Evolutionary conservation across 1,284 basidiomycete genomes (phyloP), one percentile per base, ranked within the genome.

Genomic region (Filobasidium uniguttulatum): DNA sequence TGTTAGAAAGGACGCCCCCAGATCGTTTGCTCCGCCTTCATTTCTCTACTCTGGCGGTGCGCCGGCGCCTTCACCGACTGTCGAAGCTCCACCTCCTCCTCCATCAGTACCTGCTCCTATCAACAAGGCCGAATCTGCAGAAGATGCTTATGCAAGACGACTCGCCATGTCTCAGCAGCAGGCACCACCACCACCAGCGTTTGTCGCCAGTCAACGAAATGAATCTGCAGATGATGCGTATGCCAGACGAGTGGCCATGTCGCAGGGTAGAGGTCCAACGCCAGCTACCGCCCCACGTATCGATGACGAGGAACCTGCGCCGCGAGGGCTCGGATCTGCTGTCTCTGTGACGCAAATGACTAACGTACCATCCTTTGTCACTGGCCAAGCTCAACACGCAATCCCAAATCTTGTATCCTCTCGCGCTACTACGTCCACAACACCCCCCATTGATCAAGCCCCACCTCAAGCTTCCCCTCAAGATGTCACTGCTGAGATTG

Each of bases 1-100:
- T 44, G 34, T 19, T 40, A 26, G 22, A 5, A 10, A 25, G 9
- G 47, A 10, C 66, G 66, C 68, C 3, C 65, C 66, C 7, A 64
- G 58, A 41, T 56, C 64, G 51, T 68, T 65, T 35, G 68, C 68
- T 1, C 66, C 66, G 3, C 67, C 67, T 3, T 61, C 60, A 2
- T 37, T 58, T 3, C 44, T 49, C 29, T 51, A 48, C 36, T 41
- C 37, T 10, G 30, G 38, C n/a, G 20, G 17, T 10, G 19, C 46
- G 9, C 29, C 33, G 19, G 14, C 36, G 14, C 9, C 28, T 3
- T 12, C 17, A 19, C 40, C 19, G 53, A n/a, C 45, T 51, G 19
- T n/a, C 44, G n/a, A n/a, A 40, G n/a, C n/a, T n/a, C n/a, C n/a
- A n/a, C n/a, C n/a, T n/a, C n/a, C n/a, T 31, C 29, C 45, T 7